Evolutionary conservation across 2,329 filamentous ascomycete species (phyloP).

Genomic region (Penicillium sp.): DNA sequence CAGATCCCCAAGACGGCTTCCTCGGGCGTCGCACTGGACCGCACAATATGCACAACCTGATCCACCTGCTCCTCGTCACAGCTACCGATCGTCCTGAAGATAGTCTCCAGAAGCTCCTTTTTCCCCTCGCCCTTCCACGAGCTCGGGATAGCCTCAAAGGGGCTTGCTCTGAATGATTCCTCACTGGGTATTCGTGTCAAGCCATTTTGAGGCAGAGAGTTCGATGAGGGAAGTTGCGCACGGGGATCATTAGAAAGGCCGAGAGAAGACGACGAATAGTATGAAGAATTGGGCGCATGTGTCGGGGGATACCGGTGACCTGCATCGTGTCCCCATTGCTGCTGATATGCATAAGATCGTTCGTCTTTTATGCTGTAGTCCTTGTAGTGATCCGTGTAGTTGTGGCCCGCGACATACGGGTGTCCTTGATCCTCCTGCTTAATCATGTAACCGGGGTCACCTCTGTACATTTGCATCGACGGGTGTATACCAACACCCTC

Average conservation of each 20-base stretch:
- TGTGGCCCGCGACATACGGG: neutral
- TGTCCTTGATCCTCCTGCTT: neutral
- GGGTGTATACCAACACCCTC: neutral
- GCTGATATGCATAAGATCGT: neutral
- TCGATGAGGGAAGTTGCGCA: neutral
- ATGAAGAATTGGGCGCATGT: slow-evolving; percentile 2
- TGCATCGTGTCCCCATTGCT: slow-evolving; percentile 4
- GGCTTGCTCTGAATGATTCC: neutral
- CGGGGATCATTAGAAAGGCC: neutral
- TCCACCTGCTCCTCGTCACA: slow-evolving; percentile 25
- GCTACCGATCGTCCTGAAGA: slow-evolving; percentile 26
- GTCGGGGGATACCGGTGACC: neutral
- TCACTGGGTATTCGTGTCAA: neutral
- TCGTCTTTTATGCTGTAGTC: neutral
- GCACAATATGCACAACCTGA: slow-evolving; percentile 27
- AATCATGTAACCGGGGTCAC: neutral
- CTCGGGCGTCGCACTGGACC: slow-evolving; percentile 25
- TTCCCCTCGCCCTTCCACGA: slow-evolving; percentile 26
- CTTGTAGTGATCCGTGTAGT: neutral
- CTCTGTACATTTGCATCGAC: neutral
- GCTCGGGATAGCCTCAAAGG: slow-evolving; percentile 8
- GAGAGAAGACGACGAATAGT: slow-evolving; percentile 4
- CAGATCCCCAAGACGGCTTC: slow-evolving; percentile 27
- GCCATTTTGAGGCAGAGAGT: neutral
- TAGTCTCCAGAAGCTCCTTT: slow-evolving; percentile 20